Conservation (phyloP, 129 eudicot species). For the Deinandra increscens region DNA sequence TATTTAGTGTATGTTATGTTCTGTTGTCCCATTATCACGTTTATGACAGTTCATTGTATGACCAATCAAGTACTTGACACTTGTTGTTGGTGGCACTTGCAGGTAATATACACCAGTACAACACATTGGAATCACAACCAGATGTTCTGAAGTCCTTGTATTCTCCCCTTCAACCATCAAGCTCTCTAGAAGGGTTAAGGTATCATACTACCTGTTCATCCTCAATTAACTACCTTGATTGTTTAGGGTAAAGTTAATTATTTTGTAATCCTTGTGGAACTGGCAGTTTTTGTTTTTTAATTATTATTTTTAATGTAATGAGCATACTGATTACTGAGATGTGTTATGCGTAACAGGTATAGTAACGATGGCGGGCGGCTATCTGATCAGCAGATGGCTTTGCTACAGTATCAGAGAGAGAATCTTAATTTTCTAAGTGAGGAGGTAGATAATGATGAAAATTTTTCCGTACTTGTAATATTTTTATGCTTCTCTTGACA, state of each 20-base stretch:
- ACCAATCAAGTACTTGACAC: background rate
- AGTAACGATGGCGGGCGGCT: conserved; percentile 89
- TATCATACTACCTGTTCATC: conserved; percentile 14
- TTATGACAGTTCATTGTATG: conserved; percentile 23
- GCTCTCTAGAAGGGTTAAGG: conserved; percentile 90
- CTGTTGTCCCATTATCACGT: conserved; percentile 2
- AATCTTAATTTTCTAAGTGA: conserved; percentile 95
- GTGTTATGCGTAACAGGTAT: conserved; percentile 48
- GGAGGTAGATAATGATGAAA: conserved; percentile 56
- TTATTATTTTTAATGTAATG: background rate
- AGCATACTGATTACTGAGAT: conserved; percentile 13
- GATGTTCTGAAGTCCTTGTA: conserved; percentile 90
- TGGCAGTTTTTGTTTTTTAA: background rate
- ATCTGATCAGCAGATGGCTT: conserved; percentile 98
- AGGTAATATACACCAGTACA: conserved; percentile 93
- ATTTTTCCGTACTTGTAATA: background rate
- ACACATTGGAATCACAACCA: conserved; percentile 89
- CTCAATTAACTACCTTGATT: background rate
- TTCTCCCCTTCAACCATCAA: conserved; percentile 93
- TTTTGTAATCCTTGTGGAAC: background rate
- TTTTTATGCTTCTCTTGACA: background rate
- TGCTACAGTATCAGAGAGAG: conserved; percentile 93
- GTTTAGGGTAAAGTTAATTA: background rate
- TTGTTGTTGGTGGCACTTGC: conserved; percentile 25
- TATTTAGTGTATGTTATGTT: background rate